A percentile compares a stretch with the other conserved stretches of the same genome.
These are phyloP conservation scores for Gelatoporia subvermispora DNA, from an alignment of 768 basidiomycete species.

Conservation along the genomic window DNA sequence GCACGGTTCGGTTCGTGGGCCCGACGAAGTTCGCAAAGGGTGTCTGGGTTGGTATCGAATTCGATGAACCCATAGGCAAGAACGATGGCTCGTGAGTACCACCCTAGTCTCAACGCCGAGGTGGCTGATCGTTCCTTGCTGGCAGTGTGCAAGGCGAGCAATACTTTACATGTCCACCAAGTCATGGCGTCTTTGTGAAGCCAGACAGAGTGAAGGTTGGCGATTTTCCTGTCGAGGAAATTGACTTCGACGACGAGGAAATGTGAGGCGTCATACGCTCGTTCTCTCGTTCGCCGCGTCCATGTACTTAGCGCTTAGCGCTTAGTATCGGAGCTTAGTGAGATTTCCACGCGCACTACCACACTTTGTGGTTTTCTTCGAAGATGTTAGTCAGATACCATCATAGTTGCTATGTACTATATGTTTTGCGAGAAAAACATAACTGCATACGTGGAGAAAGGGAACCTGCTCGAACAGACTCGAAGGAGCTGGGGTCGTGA, in stretches of 20 bases:
- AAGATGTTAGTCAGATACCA: neutral
- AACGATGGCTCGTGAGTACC: constrained; percentile 86
- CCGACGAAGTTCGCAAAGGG: constrained; percentile 67
- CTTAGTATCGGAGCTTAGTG: too few species aligned
- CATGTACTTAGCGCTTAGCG: too few species aligned
- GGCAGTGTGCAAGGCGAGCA: constrained; percentile 73
- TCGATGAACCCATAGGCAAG: constrained; percentile 94
- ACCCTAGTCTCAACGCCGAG: constrained; percentile 1
- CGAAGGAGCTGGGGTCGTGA: constrained; percentile 5
- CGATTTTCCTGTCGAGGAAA: constrained; percentile 82
- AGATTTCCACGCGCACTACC: too few species aligned
- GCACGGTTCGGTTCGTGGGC: constrained; percentile 84
- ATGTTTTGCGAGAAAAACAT: too few species aligned
- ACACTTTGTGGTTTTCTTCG: too few species aligned
- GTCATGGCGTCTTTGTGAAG: constrained; percentile 82
- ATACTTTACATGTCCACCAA: constrained; percentile 79
- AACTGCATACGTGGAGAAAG: neutral
- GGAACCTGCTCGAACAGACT: constrained; percentile 20
- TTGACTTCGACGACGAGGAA: constrained; percentile 73
- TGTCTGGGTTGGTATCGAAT: constrained; percentile 88
- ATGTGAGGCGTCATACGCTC: constrained; percentile 37
- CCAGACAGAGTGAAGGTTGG: constrained; percentile 79
- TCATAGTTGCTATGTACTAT: neutral
- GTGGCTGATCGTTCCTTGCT: neutral
- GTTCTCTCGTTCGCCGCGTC: too few species aligned